A percentile compares a stretch with the other conserved stretches of the same genome.
These are phyloP conservation scores for Talaromyces piceae DNA, from an alignment of 2,329 filamentous ascomycete species.

Conservation along the genomic window DNA sequence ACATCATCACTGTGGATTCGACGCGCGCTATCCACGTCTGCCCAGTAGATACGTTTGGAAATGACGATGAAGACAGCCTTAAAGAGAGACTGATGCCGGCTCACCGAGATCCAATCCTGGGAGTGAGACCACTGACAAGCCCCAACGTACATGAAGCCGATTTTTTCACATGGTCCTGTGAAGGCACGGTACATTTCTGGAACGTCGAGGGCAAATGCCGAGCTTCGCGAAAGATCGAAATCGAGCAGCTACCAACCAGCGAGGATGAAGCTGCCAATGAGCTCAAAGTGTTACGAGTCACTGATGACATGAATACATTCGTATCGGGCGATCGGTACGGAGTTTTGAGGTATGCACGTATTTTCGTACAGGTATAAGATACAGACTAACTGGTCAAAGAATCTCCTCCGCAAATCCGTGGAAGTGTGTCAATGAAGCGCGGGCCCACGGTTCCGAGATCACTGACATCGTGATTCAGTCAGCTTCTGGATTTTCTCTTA, in stretches of 20 bases:
- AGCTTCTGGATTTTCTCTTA: slow-evolving; percentile 52
- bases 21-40: slow-evolving; percentile 62
- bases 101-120: slow-evolving; percentile 56
- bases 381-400: slow-evolving; percentile 21
- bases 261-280: slow-evolving; percentile 47
- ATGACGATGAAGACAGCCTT: slow-evolving; percentile 21
- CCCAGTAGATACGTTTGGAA: slow-evolving; percentile 39
- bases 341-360: slow-evolving; percentile 52
- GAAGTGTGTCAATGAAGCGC: slow-evolving; percentile 60
- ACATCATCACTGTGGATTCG: slow-evolving; percentile 67
- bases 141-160: slow-evolving; percentile 57
- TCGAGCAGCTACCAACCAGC: slow-evolving; percentile 53
- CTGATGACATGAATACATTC: slow-evolving; percentile 57
- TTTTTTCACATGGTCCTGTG: slow-evolving; percentile 84
- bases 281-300: slow-evolving; percentile 51
- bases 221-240: slow-evolving; percentile 55
- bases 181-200: slow-evolving; percentile 79
- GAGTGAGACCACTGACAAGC: slow-evolving; percentile 59
- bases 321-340: slow-evolving; percentile 82
- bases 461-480: slow-evolving; percentile 71
- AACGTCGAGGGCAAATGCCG: slow-evolving; percentile 62
- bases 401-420: slow-evolving; percentile 44
- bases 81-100: slow-evolving; percentile 41
- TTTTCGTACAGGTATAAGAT: not conserved
- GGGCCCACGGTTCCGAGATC: slow-evolving; percentile 80